phyloP scores from a whole-genome alignment of 257 asterid genomes.

The Capsicum rhomboideum region DNA sequence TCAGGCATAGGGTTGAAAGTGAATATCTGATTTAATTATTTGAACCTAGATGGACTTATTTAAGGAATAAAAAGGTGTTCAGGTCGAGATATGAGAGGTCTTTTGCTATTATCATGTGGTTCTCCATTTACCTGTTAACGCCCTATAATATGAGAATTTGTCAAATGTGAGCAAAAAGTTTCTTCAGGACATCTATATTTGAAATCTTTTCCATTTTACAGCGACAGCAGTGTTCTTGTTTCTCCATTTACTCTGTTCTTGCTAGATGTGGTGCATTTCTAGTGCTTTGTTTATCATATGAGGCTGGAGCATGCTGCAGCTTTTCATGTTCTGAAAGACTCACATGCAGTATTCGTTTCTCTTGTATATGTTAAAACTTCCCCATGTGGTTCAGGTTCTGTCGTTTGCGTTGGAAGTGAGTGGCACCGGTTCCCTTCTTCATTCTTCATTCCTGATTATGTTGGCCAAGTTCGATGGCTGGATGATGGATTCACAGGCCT shows the following conservation, averaged over 20 bases:
- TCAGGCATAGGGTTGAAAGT: not conserved
- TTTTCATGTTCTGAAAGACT: not conserved
- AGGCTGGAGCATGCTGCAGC: not conserved
- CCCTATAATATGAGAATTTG: not conserved
- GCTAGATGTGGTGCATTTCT: not conserved
- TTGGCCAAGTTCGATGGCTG: conserved; percentile 78
- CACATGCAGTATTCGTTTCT: not conserved
- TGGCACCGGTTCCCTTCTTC: conserved; percentile 99
- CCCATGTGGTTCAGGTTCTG: conserved; percentile 41
- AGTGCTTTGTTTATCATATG: not conserved
- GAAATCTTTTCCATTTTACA: not conserved
- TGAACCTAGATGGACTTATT: not conserved
- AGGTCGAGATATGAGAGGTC: not conserved
- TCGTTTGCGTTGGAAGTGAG: conserved; percentile 88
- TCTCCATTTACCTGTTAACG: not conserved
- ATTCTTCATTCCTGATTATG: conserved; percentile 76
- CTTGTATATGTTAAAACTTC: not conserved
- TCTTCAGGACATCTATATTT: not conserved
- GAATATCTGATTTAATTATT: not conserved
- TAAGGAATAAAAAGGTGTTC: not conserved
- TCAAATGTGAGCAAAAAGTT: not conserved
- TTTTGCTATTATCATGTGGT: not conserved
- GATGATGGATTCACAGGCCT: conserved; percentile 98
- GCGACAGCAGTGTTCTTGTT: not conserved
- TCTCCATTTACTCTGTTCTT: not conserved